These are phyloP conservation scores for Umbelopsis sp. DNA, from an alignment of 192 early-diverging fungal genomes.

Conservation along the genomic window DNA sequence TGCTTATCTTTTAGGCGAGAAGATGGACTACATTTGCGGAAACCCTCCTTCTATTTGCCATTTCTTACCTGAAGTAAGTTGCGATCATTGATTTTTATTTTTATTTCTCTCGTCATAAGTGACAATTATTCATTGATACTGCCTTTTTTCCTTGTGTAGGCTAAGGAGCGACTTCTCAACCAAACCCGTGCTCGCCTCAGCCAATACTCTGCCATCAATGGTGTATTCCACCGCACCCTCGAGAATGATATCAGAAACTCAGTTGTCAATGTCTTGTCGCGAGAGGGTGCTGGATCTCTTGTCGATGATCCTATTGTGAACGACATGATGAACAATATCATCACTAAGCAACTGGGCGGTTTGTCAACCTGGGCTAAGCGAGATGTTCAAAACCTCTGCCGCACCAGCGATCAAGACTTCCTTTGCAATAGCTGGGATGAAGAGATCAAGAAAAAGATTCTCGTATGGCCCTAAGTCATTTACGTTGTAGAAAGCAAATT, in stretches of 20 bases:
- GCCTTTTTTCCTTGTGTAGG: not conserved
- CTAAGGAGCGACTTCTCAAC: slow-evolving; percentile 31
- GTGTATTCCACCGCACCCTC: slow-evolving; percentile 27
- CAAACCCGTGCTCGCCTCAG: slow-evolving; percentile 31
- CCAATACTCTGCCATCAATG: slow-evolving; percentile 27
- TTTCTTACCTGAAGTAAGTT: slow-evolving; percentile 49
- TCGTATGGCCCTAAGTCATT: slow-evolving; percentile 38
- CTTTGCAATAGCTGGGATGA: slow-evolving; percentile 40
- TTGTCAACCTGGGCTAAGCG: slow-evolving; percentile 29
- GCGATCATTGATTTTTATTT: not conserved
- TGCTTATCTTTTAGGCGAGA: slow-evolving; percentile 27
- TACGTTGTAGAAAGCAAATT: too few species aligned
- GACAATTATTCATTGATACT: not conserved
- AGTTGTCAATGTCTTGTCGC: slow-evolving; percentile 19
- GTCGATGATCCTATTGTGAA: slow-evolving; percentile 24
- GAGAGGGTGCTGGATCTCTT: slow-evolving; percentile 32
- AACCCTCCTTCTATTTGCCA: slow-evolving; percentile 64
- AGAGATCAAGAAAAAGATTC: slow-evolving; percentile 36
- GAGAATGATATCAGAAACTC: slow-evolving; percentile 23
- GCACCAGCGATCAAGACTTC: slow-evolving; percentile 16
- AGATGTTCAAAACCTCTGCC: slow-evolving; percentile 34
- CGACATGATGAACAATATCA: slow-evolving; percentile 26
- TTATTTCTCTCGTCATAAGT: not conserved
- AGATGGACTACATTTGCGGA: slow-evolving; percentile 62
- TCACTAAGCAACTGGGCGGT: slow-evolving; percentile 21